Conservation (phyloP, 192 early-diverging fungal species). For the Jimgerdemannia flammicorona region DNA sequence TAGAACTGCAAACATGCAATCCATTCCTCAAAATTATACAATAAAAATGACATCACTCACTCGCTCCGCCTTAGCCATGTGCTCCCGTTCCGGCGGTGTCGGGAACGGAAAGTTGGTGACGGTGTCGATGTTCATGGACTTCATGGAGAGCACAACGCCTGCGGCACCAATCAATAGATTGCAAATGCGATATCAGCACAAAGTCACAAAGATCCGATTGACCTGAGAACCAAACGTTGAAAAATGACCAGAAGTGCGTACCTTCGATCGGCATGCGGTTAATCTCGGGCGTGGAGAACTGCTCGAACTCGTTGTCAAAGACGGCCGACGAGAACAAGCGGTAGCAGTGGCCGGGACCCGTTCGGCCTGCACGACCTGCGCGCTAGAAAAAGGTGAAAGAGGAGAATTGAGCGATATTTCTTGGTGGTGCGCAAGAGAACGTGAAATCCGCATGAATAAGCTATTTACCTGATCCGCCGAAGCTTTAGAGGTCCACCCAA, state of each 20-base stretch:
- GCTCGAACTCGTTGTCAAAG: slow-evolving; percentile 83
- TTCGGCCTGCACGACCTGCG: slow-evolving; percentile 94
- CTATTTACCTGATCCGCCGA: slow-evolving; percentile 71
- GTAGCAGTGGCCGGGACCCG: slow-evolving; percentile 96
- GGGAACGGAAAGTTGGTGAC: slow-evolving; percentile 98
- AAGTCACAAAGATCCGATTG: not conserved
- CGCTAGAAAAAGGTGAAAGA: slow-evolving; percentile 34
- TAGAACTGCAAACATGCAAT: too few species aligned
- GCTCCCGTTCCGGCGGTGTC: slow-evolving; percentile 77
- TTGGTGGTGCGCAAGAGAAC: not conserved
- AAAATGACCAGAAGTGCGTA: not conserved
- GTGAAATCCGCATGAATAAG: not conserved
- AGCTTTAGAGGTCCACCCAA: slow-evolving; percentile 93
- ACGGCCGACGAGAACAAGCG: slow-evolving; percentile 91
- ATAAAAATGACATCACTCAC: slow-evolving; percentile 6
- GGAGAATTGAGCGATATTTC: not conserved
- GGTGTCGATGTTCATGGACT: slow-evolving; percentile 93
- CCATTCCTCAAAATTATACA: not conserved
- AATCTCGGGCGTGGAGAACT: slow-evolving; percentile 89
- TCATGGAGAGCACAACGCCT: slow-evolving; percentile 95
- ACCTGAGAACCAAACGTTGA: too few species aligned
- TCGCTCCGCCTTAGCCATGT: slow-evolving; percentile 76
- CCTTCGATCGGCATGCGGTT: slow-evolving; percentile 91
- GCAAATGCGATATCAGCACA: not conserved
- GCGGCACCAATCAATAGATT: not conserved